phyloP scores from a whole-genome alignment of 2,329 filamentous ascomycete species.

The Aspergillus luchuensis region DNA sequence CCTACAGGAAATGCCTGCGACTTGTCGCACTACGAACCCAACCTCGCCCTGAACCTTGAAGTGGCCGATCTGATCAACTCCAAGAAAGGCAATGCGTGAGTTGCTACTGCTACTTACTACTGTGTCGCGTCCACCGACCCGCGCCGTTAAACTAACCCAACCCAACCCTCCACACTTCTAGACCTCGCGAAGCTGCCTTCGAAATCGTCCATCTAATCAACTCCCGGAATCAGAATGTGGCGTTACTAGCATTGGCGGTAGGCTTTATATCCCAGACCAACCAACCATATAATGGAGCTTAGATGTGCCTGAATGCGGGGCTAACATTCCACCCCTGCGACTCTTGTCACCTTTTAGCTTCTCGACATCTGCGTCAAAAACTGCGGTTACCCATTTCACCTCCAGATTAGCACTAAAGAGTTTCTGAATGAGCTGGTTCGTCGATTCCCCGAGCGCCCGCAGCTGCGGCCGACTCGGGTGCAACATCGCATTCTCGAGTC shows the following conservation, averaged over 20 bases:
- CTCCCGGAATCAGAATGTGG: slow-evolving; percentile 93
- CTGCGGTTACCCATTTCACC: slow-evolving; percentile 97
- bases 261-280: slow-evolving; percentile 27
- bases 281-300: slow-evolving; percentile 17
- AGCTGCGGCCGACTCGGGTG: slow-evolving; percentile 79
- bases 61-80: slow-evolving; percentile 95
- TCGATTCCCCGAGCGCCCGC: slow-evolving; percentile 90
- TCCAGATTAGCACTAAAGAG: slow-evolving; percentile 98
- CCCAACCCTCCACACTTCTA: slow-evolving; percentile 27
- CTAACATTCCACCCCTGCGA: slow-evolving; percentile 16
- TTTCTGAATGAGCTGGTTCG: slow-evolving; percentile 98
- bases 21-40: slow-evolving; percentile 96
- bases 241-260: slow-evolving; percentile 78
- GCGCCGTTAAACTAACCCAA: not conserved
- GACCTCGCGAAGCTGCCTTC: slow-evolving; percentile 88
- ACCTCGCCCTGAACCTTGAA: slow-evolving; percentile 93
- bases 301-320: slow-evolving; percentile 12
- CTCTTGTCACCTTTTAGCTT: slow-evolving; percentile 52
- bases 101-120: slow-evolving; percentile 15
- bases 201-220: slow-evolving; percentile 94
- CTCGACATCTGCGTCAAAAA: slow-evolving; percentile 99
- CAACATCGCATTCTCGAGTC: slow-evolving; percentile 91
- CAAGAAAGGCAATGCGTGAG: slow-evolving; percentile 87
- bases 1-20: slow-evolving; percentile 83
- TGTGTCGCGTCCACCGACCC: not conserved